Conservation (phyloP, 768 basidiomycete species). For the Serendipita sp. region DNA sequence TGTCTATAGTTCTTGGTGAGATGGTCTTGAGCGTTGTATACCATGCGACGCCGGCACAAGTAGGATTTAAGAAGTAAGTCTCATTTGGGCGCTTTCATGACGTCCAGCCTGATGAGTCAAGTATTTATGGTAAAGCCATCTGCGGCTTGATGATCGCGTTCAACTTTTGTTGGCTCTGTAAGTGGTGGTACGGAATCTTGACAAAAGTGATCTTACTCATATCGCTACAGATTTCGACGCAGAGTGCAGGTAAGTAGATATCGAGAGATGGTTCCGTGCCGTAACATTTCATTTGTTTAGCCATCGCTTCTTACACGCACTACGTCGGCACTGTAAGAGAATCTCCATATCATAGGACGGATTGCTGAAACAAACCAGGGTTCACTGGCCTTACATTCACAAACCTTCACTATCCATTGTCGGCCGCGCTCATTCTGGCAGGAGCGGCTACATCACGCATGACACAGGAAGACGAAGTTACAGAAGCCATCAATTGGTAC, state of each 20-base stretch:
- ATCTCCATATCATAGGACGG: background rate
- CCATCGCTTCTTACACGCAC: slow-evolving; percentile 2
- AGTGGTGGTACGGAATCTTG: background rate
- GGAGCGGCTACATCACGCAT: slow-evolving; percentile 15
- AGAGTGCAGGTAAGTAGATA: slow-evolving; percentile 1
- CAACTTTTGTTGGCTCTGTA: slow-evolving; percentile 2
- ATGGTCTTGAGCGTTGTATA: slow-evolving; percentile 10
- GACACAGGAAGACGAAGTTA: slow-evolving; percentile 12
- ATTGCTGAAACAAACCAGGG: background rate
- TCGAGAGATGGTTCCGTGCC: background rate
- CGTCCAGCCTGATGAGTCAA: background rate
- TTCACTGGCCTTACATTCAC: slow-evolving; percentile 10
- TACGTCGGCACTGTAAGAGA: background rate
- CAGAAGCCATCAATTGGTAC: slow-evolving; percentile 13
- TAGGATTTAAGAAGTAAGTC: background rate
- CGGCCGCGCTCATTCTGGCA: slow-evolving; percentile 16
- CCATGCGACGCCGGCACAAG: slow-evolving; percentile 3
- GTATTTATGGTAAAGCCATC: slow-evolving; percentile 2
- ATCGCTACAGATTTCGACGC: slow-evolving; percentile 1
- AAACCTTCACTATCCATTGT: slow-evolving; percentile 17
- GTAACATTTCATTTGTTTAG: background rate
- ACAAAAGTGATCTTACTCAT: background rate
- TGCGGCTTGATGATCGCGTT: slow-evolving; percentile 1
- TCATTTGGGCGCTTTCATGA: background rate
- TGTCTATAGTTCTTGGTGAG: slow-evolving; percentile 14